Base-by-base conservation (phyloP, 176 grass and related monocot genomes). In the Eleusine coracana region DNA sequence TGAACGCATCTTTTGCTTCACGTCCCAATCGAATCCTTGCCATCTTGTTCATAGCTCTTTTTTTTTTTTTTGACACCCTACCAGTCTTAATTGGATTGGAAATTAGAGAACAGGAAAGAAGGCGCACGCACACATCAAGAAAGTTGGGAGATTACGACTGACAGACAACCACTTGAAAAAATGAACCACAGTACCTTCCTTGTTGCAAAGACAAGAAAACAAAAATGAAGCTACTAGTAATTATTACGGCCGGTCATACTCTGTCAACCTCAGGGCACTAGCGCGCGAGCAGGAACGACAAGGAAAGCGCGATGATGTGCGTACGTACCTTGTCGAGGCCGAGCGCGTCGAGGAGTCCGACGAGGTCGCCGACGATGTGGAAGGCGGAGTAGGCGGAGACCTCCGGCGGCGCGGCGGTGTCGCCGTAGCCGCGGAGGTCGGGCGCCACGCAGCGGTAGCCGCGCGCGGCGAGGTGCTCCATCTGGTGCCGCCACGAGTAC, bases 401-500 rank as follows among this genome's bases (percentile, higher is more conserved):
- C 20, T 79, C 71, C 66, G 37, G 38, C 38, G 38, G 66, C 36
- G 66, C 66, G 18, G 36, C 5, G 66, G 66, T 41, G 37, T 8
- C 38, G 5, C 66, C 66, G 18, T 69, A 69, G 66, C 66, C 66
- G 18, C 66, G 66, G 66, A 69, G 66, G 37, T 42, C 66, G 66
- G 66, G 66, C 36, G 66, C 66, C 37, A 69, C 16, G 17, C 36
- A 40, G 37, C 66, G 66, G 66, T 41, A 69, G 7, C 66, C 66
- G 17, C 66, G 66, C 17, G 66, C 66, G 4, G 66, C 37, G 17
- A 69, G 66, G 36, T 21, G 10, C 16, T 20, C 66, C 79, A 97
- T 91, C 84, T 97, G 91, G 86, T 93, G 86, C 5, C 94, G 86
- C 91, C 94, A 97, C 40, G 94, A 97, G 91, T 97, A 97, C 94